A percentile compares a stretch with the other conserved stretches of the same genome.
Conservation (phyloP, 805 yeast genomes). For the Tetrapisispora pingtungensis region DNA sequence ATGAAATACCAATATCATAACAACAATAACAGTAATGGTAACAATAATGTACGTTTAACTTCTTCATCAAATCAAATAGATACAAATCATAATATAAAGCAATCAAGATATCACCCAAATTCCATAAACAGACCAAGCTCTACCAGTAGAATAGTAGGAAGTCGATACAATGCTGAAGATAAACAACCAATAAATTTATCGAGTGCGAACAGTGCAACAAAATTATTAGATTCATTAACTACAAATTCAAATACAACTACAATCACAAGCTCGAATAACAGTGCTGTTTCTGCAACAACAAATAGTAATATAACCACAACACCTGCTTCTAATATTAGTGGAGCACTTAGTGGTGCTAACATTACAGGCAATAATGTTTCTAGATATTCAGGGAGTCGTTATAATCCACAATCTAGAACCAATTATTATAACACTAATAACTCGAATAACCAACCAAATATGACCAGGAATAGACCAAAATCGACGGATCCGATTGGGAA, state of each 20-base stretch:
- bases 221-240: too few relatives aligned
- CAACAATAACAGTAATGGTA: background rate
- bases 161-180: constrained; percentile 23
- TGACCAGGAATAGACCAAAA: constrained; percentile 14
- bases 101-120: constrained; percentile 24
- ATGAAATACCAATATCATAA: background rate
- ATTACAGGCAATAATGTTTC: constrained; percentile 1
- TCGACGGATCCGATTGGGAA: constrained; percentile 5
- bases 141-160: constrained; percentile 10
- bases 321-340: background rate
- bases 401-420: constrained; percentile 14
- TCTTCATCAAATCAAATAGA: background rate
- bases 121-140: constrained; percentile 12
- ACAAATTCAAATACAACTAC: too few relatives aligned
- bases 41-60: constrained; percentile 9
- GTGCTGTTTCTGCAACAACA: too few relatives aligned
- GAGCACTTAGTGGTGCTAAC: background rate
- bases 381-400: constrained; percentile 17
- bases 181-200: constrained; percentile 1
- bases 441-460: background rate
- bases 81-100: constrained; percentile 8
- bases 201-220: background rate
- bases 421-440: background rate
- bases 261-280: too few relatives aligned
- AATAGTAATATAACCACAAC: background rate